Evolutionary conservation across 139 green algal species (phyloP), one percentile per base, ranked within the genome.

Genomic region (Volvox africanus): DNA sequence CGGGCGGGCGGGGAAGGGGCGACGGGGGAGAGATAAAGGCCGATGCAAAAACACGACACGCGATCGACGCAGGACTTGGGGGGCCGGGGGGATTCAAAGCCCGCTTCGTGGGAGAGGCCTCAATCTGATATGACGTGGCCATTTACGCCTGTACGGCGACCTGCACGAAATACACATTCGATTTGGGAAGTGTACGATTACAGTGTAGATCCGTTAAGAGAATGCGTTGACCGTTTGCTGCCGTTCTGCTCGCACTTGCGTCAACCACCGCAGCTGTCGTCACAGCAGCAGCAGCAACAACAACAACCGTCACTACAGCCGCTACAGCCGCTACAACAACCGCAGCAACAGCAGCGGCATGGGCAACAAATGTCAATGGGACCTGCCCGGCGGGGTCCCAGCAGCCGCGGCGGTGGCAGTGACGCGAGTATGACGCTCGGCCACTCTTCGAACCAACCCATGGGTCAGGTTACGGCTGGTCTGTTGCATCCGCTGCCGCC

Each of bases 291-390:
- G 24, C 76, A 82, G 76, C 76, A 82, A 32, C 76, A 82, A 36
- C 76, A 82, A 30, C 76, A 82, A 20, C 33, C 13, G 76, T 36
- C 32, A 5, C 55, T 50, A 19, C 79, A 68, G 37, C 18, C 2
- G 19, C 79, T 32, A 35, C 22, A 61, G 6, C 19, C 24, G 14
- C 62, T 67, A 5, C 62, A 65, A 61, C 62, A 88, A 17, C 61
- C 65, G 82, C 82, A 88, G 62, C 82, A 88, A 61, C 82, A 88
- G n/a, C 80, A 86, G 2, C 55, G 61, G 24, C 55, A 86, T n/a
- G 33, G 17, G 5, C 78, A 61, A 5, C 30, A 65, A 12, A 84
- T 62, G 78, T 37, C 30, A 5, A 18, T 84, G 78, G 44, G 44
- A 55, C 44, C 44, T 55, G 9, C 5, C 44, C 44, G 65, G 6